A percentile compares a stretch with the other conserved stretches of the same genome.
Conservation (phyloP, 2,329 filamentous ascomycete genomes). For the Shiraia sp. region DNA sequence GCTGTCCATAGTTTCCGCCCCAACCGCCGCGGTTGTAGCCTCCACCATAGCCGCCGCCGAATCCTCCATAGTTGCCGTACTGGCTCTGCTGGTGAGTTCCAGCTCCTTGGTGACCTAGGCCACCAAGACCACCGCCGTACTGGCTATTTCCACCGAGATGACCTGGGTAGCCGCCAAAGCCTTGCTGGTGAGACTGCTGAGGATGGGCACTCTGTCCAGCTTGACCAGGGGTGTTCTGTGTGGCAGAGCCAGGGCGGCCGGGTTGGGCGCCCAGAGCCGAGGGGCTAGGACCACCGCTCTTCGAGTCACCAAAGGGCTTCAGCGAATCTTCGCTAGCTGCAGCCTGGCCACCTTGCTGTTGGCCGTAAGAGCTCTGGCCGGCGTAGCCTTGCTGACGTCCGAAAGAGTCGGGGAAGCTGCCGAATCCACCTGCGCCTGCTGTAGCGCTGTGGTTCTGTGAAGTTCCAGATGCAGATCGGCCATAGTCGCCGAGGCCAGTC, state of each 20-base stretch:
- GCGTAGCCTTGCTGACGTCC: constrained; percentile 62
- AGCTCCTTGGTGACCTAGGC: constrained; percentile 54
- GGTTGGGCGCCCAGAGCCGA: constrained; percentile 61
- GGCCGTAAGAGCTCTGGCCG: constrained; percentile 51
- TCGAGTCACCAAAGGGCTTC: constrained; percentile 62
- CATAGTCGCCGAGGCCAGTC: constrained; percentile 62
- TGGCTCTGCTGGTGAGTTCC: constrained; percentile 51
- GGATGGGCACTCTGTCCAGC: constrained; percentile 57
- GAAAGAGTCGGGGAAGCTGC: constrained; percentile 63
- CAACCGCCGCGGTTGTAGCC: constrained; percentile 52
- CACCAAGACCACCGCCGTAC: constrained; percentile 59
- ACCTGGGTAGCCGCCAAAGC: constrained; percentile 60
- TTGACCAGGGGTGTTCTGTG: constrained; percentile 61
- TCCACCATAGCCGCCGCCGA: constrained; percentile 46
- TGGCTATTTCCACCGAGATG: constrained; percentile 53
- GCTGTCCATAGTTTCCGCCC: constrained; percentile 53
- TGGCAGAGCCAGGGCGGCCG: constrained; percentile 65
- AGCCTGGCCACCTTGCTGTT: constrained; percentile 57
- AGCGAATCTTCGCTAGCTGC: constrained; percentile 55
- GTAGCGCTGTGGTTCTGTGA: constrained; percentile 58
- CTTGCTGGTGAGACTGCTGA: constrained; percentile 61
- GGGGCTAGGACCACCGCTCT: constrained; percentile 62
- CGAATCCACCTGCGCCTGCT: constrained; percentile 54
- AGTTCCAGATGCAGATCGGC: constrained; percentile 62
- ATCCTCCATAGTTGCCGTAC: constrained; percentile 49